Percentiles rank a stretch among this genome's conserved stretches.
These are phyloP conservation scores for Cutaneotrichosporon dermatis DNA, from an alignment of 1,284 basidiomycete species.

Conservation along the genomic window DNA sequence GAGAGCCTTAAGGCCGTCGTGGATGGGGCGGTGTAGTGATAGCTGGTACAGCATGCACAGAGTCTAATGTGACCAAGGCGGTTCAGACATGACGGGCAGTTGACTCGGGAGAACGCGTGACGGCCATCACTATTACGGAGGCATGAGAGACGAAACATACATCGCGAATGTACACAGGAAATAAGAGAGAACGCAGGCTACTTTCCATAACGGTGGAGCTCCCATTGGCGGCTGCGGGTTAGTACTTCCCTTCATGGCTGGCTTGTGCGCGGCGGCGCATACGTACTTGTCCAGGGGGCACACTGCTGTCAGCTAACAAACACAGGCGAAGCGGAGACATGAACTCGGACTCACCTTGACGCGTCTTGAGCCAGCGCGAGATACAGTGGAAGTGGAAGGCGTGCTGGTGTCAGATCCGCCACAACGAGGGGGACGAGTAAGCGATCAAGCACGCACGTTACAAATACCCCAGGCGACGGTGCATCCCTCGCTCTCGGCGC, in stretches of 20 bases:
- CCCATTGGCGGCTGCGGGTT: slow-evolving; percentile 46
- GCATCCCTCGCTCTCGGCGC: slow-evolving; percentile 89
- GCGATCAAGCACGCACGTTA: slow-evolving; percentile 62
- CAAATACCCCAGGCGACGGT: slow-evolving; percentile 99
- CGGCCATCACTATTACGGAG: too few species aligned
- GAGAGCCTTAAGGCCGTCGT: slow-evolving; percentile 19
- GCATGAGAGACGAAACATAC: not conserved
- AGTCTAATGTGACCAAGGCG: not conserved
- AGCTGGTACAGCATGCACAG: not conserved
- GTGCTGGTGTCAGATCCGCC: slow-evolving; percentile 58
- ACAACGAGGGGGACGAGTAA: too few species aligned
- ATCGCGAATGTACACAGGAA: slow-evolving; percentile 4
- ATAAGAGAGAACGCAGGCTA: slow-evolving; percentile 15
- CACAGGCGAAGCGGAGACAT: too few species aligned
- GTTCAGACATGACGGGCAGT: too few species aligned
- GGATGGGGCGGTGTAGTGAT: not conserved
- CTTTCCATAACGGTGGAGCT: slow-evolving; percentile 50
- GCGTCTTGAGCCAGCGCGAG: slow-evolving; percentile 97
- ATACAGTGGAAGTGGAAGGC: slow-evolving; percentile 99
- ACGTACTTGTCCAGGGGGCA: slow-evolving; percentile 91
- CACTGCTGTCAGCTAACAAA: slow-evolving; percentile 52
- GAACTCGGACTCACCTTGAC: slow-evolving; percentile 57
- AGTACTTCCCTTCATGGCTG: slow-evolving; percentile 31
- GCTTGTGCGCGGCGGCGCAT: not conserved
- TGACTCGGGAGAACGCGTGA: too few species aligned